Conservation (phyloP, 2,329 filamentous ascomycete species). For the Diaporthe vexans region DNA sequence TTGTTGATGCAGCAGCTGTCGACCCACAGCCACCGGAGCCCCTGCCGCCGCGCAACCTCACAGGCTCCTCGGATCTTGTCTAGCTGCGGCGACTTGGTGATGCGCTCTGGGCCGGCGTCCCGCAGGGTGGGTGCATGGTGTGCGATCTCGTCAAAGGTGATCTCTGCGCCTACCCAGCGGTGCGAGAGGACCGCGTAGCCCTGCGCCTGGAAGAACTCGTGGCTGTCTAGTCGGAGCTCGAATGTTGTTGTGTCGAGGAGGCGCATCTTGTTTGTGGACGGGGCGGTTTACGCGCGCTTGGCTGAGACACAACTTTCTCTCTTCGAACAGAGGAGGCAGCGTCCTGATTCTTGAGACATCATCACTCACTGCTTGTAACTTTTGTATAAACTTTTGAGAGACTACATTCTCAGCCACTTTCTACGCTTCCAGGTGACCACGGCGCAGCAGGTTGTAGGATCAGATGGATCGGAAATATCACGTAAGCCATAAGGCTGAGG, state of each 20-base stretch:
- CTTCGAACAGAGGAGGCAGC: neutral
- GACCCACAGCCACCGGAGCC: constrained; percentile 22
- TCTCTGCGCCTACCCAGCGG: neutral
- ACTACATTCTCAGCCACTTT: no score
- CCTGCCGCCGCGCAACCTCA: neutral
- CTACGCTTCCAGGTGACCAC: neutral
- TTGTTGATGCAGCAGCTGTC: constrained; percentile 35
- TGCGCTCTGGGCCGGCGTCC: neutral
- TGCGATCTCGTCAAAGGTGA: constrained; percentile 24
- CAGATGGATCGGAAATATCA: neutral
- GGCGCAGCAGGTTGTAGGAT: neutral
- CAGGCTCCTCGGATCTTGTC: constrained; percentile 30
- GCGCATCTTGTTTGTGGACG: neutral
- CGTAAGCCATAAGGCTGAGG: neutral
- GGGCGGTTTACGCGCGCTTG: neutral
- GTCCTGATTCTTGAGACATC: fast-evolving
- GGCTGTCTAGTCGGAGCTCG: neutral
- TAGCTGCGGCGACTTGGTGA: constrained; percentile 5
- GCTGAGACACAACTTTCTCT: neutral
- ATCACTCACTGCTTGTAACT: no score
- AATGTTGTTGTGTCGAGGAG: constrained; percentile 29
- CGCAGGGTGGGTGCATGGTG: neutral
- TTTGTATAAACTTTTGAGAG: neutral
- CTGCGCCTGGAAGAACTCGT: neutral
- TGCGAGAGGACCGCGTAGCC: constrained; percentile 16